These are phyloP conservation scores for Saprolegnia parasitica DNA, from an alignment of 352 stramenopile species.

Conservation along the genomic window DNA sequence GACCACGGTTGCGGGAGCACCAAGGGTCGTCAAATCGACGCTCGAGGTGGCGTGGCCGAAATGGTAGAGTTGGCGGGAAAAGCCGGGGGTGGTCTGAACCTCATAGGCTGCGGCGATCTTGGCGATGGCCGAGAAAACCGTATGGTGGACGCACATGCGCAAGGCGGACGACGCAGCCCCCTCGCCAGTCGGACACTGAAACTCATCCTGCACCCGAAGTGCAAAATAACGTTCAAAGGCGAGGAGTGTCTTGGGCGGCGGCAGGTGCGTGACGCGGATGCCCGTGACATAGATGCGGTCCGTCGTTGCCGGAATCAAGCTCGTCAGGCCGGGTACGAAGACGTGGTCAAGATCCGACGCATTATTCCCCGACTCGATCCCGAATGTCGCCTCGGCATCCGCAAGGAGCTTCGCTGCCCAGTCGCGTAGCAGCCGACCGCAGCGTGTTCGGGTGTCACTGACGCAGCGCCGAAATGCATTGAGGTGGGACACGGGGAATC, in stretches of 20 bases:
- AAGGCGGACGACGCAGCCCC: not conserved
- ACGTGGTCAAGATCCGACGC: not conserved
- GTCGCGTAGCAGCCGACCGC: constrained; percentile 4
- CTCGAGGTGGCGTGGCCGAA: not conserved
- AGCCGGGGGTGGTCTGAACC: not conserved
- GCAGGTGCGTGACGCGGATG: constrained; percentile 1
- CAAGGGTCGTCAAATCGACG: not conserved
- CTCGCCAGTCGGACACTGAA: not conserved
- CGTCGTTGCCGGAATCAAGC: not conserved
- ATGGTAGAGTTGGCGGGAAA: not conserved
- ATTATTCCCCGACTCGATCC: not conserved
- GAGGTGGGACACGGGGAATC: not conserved
- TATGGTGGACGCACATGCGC: constrained; percentile 5
- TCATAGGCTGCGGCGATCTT: constrained; percentile 15
- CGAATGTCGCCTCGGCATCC: constrained; percentile 15
- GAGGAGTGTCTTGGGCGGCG: not conserved
- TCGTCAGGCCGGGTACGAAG: not conserved
- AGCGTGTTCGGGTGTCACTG: not conserved
- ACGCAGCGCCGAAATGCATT: constrained; percentile 14
- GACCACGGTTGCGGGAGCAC: not conserved
- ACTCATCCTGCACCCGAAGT: not conserved
- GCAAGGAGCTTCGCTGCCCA: constrained; percentile 15
- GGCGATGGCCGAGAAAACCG: constrained; percentile 7
- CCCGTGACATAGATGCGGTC: not conserved
- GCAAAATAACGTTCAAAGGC: constrained; percentile 25